Percentiles rank a stretch among this genome's conserved stretches.
Conservation (phyloP, 805 yeast genomes). For the Priceomyces fermenticarens region DNA sequence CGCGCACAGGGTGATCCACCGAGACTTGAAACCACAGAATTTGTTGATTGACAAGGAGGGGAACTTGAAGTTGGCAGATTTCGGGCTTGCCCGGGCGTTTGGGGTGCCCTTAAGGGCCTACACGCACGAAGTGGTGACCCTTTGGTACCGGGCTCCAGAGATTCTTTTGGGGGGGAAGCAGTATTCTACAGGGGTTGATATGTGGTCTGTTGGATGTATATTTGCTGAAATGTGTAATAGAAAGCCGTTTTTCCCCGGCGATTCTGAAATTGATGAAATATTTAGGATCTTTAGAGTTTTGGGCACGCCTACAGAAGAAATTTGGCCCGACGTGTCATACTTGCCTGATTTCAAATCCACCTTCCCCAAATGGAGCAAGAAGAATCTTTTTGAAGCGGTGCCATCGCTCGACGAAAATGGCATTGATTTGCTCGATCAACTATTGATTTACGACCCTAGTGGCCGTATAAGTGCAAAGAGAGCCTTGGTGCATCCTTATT, state of each 20-base stretch:
- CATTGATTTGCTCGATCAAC: conserved; percentile 71
- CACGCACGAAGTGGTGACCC: conserved; percentile 96
- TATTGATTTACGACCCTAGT: conserved; percentile 90
- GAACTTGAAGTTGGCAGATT: conserved; percentile 73
- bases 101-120: conserved; percentile 97
- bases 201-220: conserved; percentile 98
- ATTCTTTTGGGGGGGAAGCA: conserved; percentile 93
- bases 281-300: conserved; percentile 87
- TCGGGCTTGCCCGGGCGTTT: conserved; percentile 94
- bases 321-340: conserved; percentile 91
- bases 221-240: conserved; percentile 98
- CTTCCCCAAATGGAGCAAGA: conserved; percentile 86
- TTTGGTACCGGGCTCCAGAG: conserved; percentile 98
- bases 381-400: conserved; percentile 64
- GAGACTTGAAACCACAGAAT: conserved; percentile 96
- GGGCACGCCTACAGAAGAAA: conserved; percentile 91
- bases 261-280: conserved; percentile 95
- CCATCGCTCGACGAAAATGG: conserved; percentile 84
- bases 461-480: conserved; percentile 91
- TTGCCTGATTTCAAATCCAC: conserved; percentile 92
- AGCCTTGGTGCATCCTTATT: conserved; percentile 86
- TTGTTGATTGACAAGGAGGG: conserved; percentile 93
- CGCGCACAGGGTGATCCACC: conserved; percentile 87
- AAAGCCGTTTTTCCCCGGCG: conserved; percentile 94
- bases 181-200: conserved; percentile 96